These are phyloP conservation scores for Erythrobasidium yunnanense DNA, from an alignment of 768 basidiomycete species.

Conservation along the genomic window DNA sequence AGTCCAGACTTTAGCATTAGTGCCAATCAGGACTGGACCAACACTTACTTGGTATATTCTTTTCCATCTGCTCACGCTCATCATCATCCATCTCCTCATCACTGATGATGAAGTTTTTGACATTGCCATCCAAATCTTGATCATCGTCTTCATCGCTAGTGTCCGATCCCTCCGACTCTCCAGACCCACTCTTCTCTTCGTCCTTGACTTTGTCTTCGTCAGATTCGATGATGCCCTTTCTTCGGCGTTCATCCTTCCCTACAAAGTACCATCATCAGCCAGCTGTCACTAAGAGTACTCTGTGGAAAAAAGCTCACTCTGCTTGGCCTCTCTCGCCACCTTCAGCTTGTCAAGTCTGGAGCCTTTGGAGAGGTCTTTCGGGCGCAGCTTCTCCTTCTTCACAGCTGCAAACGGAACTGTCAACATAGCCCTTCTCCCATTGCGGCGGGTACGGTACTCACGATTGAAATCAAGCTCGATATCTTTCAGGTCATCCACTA, in stretches of 20 bases:
- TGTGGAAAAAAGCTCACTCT: slow-evolving; percentile 6
- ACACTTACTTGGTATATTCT: slow-evolving; percentile 4
- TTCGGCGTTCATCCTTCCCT: not conserved
- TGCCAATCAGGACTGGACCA: not conserved
- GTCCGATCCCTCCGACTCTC: not conserved
- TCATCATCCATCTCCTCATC: slow-evolving; percentile 12
- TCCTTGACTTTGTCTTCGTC: slow-evolving; percentile 9
- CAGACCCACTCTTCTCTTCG: not conserved
- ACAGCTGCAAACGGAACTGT: not conserved
- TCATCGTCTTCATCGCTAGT: not conserved
- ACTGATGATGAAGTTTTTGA: not conserved
- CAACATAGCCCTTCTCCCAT: not conserved
- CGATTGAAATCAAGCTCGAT: slow-evolving; percentile 4
- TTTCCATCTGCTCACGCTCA: not conserved
- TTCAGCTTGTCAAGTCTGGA: slow-evolving; percentile 18
- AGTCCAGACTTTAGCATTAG: not conserved
- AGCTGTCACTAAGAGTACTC: too few relatives aligned
- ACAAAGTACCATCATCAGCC: not conserved
- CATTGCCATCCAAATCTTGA: slow-evolving; percentile 4
- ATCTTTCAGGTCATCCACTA: slow-evolving; percentile 1
- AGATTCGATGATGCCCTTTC: slow-evolving; percentile 21
- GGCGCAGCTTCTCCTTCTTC: slow-evolving; percentile 18
- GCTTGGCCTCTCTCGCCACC: slow-evolving; percentile 3
- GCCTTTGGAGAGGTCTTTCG: slow-evolving; percentile 12
- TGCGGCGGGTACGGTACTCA: not conserved